phyloP scores from a whole-genome alignment of 805 yeast species.

The Saccharomycopsis amapae region DNA sequence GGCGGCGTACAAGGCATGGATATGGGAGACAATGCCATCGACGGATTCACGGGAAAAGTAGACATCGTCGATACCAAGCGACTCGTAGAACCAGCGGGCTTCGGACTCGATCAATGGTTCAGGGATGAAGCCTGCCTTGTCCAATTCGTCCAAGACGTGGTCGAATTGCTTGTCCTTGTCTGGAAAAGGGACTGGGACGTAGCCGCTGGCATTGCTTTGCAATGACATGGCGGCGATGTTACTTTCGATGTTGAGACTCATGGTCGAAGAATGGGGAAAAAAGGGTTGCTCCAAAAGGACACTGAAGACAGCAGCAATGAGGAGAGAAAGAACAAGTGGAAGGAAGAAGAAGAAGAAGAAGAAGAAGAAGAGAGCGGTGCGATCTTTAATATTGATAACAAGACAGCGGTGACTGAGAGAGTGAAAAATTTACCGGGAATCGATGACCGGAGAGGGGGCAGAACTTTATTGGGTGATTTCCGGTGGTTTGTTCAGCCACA shows the following conservation, averaged over 20 bases:
- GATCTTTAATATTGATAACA: no score
- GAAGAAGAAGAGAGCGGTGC: no score
- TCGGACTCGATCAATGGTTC: slow-evolving; percentile 79
- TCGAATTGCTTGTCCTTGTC: slow-evolving; percentile 79
- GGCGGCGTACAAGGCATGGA: slow-evolving; percentile 85
- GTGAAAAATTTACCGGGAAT: no score
- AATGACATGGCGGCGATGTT: slow-evolving; percentile 20
- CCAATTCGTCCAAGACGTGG: slow-evolving; percentile 73
- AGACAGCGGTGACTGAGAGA: no score
- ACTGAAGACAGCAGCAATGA: not conserved
- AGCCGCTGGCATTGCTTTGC: slow-evolving; percentile 41
- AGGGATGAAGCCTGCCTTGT: slow-evolving; percentile 83
- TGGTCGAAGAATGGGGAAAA: not conserved
- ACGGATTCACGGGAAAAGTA: slow-evolving; percentile 85
- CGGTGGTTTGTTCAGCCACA: no score
- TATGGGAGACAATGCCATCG: slow-evolving; percentile 72
- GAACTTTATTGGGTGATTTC: no score
- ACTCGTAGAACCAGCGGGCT: slow-evolving; percentile 81
- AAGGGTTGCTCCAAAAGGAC: not conserved
- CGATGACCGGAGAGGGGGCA: no score
- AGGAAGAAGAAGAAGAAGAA: no score
- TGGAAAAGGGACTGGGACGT: slow-evolving; percentile 65
- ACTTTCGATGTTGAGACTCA: slow-evolving; percentile 12
- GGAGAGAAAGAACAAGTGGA: no score
- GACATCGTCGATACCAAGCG: slow-evolving; percentile 84